These are phyloP conservation scores for Albifimbria verrucaria DNA, from an alignment of 2,329 filamentous ascomycete species.

Conservation along the genomic window DNA sequence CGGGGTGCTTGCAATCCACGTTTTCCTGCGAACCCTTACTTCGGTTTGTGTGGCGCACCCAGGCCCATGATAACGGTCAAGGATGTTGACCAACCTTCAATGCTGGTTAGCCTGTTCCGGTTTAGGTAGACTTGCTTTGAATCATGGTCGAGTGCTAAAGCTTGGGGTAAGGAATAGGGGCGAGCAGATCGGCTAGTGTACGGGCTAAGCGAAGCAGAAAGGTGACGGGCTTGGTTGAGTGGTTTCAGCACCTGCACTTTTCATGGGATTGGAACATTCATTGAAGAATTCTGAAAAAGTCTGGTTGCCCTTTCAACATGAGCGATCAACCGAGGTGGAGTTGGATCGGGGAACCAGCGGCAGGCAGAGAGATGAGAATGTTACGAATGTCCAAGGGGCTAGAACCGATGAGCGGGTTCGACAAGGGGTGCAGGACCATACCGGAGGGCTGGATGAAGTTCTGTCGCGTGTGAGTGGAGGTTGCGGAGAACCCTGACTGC, in stretches of 20 bases:
- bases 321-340: too few species aligned
- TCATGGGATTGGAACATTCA: too few species aligned
- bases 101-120: background rate
- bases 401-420: background rate
- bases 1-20: background rate
- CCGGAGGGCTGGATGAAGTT: background rate
- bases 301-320: too few species aligned
- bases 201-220: too few species aligned
- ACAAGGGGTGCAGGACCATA: background rate
- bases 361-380: too few species aligned
- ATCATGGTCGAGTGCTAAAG: background rate
- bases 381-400: too few species aligned
- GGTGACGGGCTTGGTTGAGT: too few species aligned
- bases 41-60: background rate
- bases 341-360: too few species aligned
- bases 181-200: background rate
- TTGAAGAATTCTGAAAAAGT: too few species aligned
- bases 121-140: background rate
- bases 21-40: background rate
- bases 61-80: background rate
- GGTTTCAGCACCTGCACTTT: too few species aligned
- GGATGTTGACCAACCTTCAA: background rate
- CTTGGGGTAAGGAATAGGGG: background rate
- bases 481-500: background rate
- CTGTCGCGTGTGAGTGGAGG: background rate